phyloP scores from a whole-genome alignment of 2,329 filamentous ascomycete species.

The Verticillium klebahnii region DNA sequence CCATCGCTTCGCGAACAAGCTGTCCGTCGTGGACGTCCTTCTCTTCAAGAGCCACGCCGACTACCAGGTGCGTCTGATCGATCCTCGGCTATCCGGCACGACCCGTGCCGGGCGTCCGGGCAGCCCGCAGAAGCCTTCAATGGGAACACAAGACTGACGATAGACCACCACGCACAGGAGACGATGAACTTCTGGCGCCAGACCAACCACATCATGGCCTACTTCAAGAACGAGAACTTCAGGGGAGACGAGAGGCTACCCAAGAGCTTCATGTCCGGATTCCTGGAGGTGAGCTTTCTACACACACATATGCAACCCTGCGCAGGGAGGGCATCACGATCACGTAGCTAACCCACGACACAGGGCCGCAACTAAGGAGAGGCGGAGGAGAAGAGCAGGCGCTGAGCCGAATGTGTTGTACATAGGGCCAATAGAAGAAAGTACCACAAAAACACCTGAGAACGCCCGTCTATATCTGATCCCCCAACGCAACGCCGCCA shows the following conservation, averaged over 20 bases:
- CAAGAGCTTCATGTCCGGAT: slow-evolving; percentile 86
- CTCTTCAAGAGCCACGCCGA: slow-evolving; percentile 88
- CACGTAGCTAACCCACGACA: slow-evolving; percentile 1
- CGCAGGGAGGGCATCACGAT: not conserved
- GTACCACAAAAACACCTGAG: slow-evolving; percentile 15
- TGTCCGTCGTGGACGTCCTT: slow-evolving; percentile 83
- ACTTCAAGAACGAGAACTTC: slow-evolving; percentile 81
- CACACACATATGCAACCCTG: not conserved
- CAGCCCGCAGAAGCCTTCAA: slow-evolving; percentile 5
- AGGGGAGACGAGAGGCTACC: slow-evolving; percentile 76
- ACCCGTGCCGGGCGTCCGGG: too few species aligned
- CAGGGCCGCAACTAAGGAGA: slow-evolving; percentile 15
- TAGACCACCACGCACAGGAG: slow-evolving; percentile 56
- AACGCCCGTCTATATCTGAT: slow-evolving; percentile 21
- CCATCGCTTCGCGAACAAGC: slow-evolving; percentile 87
- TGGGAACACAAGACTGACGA: not conserved
- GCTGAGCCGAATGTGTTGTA: slow-evolving; percentile 1
- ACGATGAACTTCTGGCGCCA: slow-evolving; percentile 99
- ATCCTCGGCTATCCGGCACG: too few species aligned
- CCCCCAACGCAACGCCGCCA: not conserved
- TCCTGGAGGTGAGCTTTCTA: slow-evolving; percentile 74
- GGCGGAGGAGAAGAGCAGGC: not conserved
- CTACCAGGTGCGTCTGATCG: slow-evolving; percentile 67
- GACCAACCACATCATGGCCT: slow-evolving; percentile 90
- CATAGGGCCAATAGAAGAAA: slow-evolving; percentile 4